Evolutionary conservation across 352 stramenopile genomes (phyloP).

Genomic region (Hyaloperonospora brassicae): DNA sequence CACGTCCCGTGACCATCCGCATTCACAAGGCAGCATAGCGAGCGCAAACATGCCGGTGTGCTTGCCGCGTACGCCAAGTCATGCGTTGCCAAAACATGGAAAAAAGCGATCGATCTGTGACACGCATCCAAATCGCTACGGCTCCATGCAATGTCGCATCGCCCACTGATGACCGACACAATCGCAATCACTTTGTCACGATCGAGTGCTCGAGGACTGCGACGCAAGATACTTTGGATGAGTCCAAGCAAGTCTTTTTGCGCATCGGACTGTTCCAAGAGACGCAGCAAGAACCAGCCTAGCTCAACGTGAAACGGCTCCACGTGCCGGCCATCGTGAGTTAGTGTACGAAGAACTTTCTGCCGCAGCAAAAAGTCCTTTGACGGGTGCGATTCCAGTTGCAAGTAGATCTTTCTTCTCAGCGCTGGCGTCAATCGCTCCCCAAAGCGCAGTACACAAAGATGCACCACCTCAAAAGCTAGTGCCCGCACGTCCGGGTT

Average conservation of each 20-base stretch:
- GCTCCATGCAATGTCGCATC: constrained; percentile 65
- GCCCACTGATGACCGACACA: constrained; percentile 52
- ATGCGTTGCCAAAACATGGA: constrained; percentile 59
- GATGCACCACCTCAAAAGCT: constrained; percentile 64
- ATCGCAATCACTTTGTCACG: constrained; percentile 64
- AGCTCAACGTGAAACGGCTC: constrained; percentile 65
- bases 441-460: constrained; percentile 58
- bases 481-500: constrained; percentile 60
- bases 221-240: constrained; percentile 66
- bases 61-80: constrained; percentile 53
- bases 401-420: constrained; percentile 47
- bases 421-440: constrained; percentile 35
- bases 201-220: constrained; percentile 47
- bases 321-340: constrained; percentile 52
- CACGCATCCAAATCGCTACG: constrained; percentile 67
- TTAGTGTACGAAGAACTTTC: constrained; percentile 54
- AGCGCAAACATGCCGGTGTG: constrained; percentile 53
- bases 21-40: constrained; percentile 80
- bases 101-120: constrained; percentile 65
- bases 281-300: constrained; percentile 63
- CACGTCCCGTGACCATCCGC: constrained; percentile 74
- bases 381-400: constrained; percentile 37
- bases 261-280: constrained; percentile 75
- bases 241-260: constrained; percentile 63
- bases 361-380: constrained; percentile 58